Base-by-base conservation (phyloP, 2,329 filamentous ascomycete species). In the Coccinonectria pachysandricola region DNA sequence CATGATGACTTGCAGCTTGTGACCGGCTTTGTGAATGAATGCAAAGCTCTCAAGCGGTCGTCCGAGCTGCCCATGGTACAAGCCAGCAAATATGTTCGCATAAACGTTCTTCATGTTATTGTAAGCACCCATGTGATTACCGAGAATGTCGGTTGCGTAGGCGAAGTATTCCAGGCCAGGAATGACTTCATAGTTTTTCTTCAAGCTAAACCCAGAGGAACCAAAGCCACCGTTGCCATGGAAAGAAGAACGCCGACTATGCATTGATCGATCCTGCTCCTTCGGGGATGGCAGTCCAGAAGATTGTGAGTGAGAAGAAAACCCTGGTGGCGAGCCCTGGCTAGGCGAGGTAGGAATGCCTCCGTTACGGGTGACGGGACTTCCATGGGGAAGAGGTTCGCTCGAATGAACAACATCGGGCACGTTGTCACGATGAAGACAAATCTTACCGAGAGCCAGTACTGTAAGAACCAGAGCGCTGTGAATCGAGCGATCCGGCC, bases 161-260 rank as follows among this genome's bases (percentile, higher is more conserved):
- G 82, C 81, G 50, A 87, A 95, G 50, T 95, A 95, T 15, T 86
- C 80, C 31, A 96, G 61, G 0, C 91, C 91, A 1, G 91, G 88
- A 34, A 95, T 81, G 6, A 81, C 69, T 44, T 96, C 86, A 26
- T 91, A 66, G 47, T 93, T 94, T 41, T 58, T 58, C 36, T 57
- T 57, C 15, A 57, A 28, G 12, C 40, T 49, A 8, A 42, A 46
- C 4, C 51, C 50, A 7, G 38, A 7, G 7, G 17, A 28, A 12
- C 52, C 48, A 21, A 39, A 30, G 8, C 35, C 37, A 10, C 37
- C 40, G 2, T 40, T 34, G 2, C 54, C 63, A 43, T 75, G 64
- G 21, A 69, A 48, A 0, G 70, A 75, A 4, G 61, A 59, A 30
- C 68, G 58, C 26, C 71, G 60, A 38, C 64, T 67, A 36, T 59